Evolutionary conservation across 495 filamentous ascomycete genomes (phyloP).

Genomic region (Penicillium antarcticum): DNA sequence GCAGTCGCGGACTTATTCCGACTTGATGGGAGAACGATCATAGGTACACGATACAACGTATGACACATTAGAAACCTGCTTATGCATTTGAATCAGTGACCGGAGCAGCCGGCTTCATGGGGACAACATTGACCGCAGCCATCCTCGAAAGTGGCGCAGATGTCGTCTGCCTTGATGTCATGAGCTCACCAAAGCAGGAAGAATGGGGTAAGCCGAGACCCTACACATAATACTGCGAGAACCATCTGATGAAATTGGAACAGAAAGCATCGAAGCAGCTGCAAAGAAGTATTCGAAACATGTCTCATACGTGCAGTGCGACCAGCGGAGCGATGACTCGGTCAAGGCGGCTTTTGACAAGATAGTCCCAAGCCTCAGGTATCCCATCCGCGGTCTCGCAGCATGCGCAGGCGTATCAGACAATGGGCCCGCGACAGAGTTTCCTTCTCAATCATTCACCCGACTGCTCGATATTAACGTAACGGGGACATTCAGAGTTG

Average conservation of each 20-base stretch:
- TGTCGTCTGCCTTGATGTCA: slow-evolving; percentile 57
- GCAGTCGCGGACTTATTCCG: slow-evolving; percentile 13
- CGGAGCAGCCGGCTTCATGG: slow-evolving; percentile 62
- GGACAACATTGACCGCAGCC: slow-evolving; percentile 50
- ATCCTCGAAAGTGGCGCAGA: slow-evolving; percentile 64
- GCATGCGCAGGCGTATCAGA: slow-evolving; percentile 75
- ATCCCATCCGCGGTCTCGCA: slow-evolving; percentile 64
- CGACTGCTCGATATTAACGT: slow-evolving; percentile 64
- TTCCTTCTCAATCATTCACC: slow-evolving; percentile 52
- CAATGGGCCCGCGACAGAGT: slow-evolving; percentile 55
- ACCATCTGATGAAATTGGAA: not conserved
- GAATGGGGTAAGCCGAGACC: slow-evolving; percentile 5
- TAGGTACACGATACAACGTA: not conserved
- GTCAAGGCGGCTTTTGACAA: slow-evolving; percentile 44
- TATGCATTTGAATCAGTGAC: slow-evolving; percentile 36
- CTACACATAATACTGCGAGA: not conserved
- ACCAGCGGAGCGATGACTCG: slow-evolving; percentile 49
- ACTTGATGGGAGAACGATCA: slow-evolving; percentile 10
- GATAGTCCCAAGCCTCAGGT: slow-evolving; percentile 53
- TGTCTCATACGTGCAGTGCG: slow-evolving; percentile 51
- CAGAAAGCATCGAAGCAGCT: slow-evolving; percentile 46
- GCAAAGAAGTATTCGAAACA: slow-evolving; percentile 27
- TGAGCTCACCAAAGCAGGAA: slow-evolving; percentile 31
- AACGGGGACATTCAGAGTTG: slow-evolving; percentile 63
- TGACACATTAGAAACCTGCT: not conserved